Evolutionary conservation across 2,329 filamentous ascomycete species (phyloP), one percentile per base, ranked within the genome.

Genomic region (Colletotrichum sp.): DNA sequence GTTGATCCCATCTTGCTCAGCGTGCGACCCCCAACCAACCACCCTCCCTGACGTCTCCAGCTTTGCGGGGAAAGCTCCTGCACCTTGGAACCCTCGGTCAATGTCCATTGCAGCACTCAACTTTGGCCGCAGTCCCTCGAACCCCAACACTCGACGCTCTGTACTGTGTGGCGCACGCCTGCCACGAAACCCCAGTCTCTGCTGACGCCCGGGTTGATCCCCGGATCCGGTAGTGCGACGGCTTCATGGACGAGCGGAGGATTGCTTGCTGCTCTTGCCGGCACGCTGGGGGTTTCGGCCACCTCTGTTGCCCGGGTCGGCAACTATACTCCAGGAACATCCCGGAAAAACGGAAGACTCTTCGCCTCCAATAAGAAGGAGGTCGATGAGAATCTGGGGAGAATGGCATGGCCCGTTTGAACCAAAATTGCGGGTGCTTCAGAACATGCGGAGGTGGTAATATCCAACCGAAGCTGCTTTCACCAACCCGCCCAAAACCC

Each of bases 211-310:
- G 71, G 57, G 71, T 61, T 52, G 52, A 73, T 57, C 64, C 63
- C 32, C 57, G 70, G 26, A 59, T 68, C 69, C 64, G 28, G 64
- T 59, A 28, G 59, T 74, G 74, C 70, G 71, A 34, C 65, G 59
- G 26, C 64, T 68, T 61, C 70, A 72, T 65, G 74, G 74, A 74
- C 74, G 70, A 74, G 71, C 74, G 73, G 73, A 75, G 55, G 43
- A 24, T 26, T 73, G 57, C 15, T 15, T 55, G 32, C 36, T 67
- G 39, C 18, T 30, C 7, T 60, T 72, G 34, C 61, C 55, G 55
- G 39, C 21, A 63, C 43, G 24, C 26, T 18, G 6, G 34, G 36
- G 30, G 57, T 59, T 68, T 67, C 69, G 63, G 21, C 32, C 69
- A 26, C 30, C 15, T 39, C 10, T 18, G 32, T 64, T 43, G 34